Conservation (phyloP, 306 rosid genomes). For the Trichosanthes truncata region DNA sequence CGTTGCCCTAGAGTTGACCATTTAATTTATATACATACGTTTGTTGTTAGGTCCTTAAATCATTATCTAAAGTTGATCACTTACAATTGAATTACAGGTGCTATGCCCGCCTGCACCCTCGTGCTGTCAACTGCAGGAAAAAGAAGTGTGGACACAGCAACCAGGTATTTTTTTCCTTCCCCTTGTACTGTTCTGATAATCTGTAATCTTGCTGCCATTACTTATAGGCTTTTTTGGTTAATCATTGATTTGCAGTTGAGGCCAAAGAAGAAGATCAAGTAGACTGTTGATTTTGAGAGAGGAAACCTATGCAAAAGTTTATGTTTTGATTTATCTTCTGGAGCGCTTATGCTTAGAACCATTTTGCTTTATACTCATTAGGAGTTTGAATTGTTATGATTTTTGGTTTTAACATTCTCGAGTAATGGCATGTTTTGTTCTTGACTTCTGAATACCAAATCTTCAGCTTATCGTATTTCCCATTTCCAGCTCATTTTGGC, state of each 20-base stretch:
- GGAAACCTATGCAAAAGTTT: background rate
- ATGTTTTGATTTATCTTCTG: slow-evolving; percentile 17
- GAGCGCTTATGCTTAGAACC: background rate
- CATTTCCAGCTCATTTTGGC: background rate
- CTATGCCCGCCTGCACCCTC: slow-evolving; percentile 91
- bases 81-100: slow-evolving; percentile 36
- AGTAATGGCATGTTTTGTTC: background rate
- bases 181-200: background rate
- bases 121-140: slow-evolving; percentile 99
- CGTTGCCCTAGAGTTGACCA: background rate
- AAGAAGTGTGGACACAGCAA: slow-evolving; percentile 99
- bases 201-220: background rate
- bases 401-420: background rate
- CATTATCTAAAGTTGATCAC: background rate
- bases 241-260: slow-evolving; percentile 59
- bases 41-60: background rate
- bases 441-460: background rate
- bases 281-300: slow-evolving; percentile 19
- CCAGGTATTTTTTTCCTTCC: slow-evolving; percentile 38
- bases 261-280: slow-evolving; percentile 99
- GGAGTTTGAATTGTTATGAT: slow-evolving; percentile 1
- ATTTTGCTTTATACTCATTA: slow-evolving; percentile 5
- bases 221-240: background rate
- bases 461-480: background rate
- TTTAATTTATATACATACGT: background rate